Evolutionary conservation across 805 yeast genomes (phyloP), one percentile per base, ranked within the genome.

Genomic region (Candida rishiriensis): DNA sequence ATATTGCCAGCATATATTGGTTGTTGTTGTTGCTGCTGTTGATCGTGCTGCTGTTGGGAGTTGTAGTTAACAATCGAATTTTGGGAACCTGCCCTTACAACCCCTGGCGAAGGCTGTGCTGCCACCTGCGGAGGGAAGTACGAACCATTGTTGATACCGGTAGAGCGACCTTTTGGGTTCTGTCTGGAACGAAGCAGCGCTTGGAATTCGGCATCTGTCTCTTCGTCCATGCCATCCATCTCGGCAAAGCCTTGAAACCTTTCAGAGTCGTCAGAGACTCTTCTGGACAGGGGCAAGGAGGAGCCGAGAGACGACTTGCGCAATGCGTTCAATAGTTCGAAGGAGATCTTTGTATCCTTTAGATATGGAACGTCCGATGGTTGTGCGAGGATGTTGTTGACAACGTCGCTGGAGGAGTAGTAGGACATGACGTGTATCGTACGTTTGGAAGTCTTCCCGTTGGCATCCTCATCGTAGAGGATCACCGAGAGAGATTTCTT

Each of bases 401-500:
- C 57, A 3, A 88, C 93, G 60, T 90, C 96, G 16, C 78, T 78
- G 0, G 88, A 83, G 29, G 76, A 69, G 59, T 88, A 90, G 63
- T 90, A 90, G 9, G 90, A 80, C 3, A 90, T 79, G 44, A 90
- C 64, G 57, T 91, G 97, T 38, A 82, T 66, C 3, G 85, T 77
- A 53, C 73, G 76, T 10, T 48, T 50, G n/a, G 34, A 9, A 26
- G 14, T 17, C 44, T 38, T 28, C 5, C 44, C 41, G 16, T 65
- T 64, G 10, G 34, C 3, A 2, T 46, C 42, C 10, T 47, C 47
- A 15, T 47, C 46, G 17, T 64, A 62, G 13, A 84, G 63, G n/a
- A 80, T 74, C 21, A 88, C 70, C 1, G 88, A 79, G 48, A 88
- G 68, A 0, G 97, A 87, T 62, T 89, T 88, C 62, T 90, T 90